Evolutionary conservation across 2,329 filamentous ascomycete species (phyloP), one percentile per base, ranked within the genome.

Genomic region (Domatiomyces catenatus): DNA sequence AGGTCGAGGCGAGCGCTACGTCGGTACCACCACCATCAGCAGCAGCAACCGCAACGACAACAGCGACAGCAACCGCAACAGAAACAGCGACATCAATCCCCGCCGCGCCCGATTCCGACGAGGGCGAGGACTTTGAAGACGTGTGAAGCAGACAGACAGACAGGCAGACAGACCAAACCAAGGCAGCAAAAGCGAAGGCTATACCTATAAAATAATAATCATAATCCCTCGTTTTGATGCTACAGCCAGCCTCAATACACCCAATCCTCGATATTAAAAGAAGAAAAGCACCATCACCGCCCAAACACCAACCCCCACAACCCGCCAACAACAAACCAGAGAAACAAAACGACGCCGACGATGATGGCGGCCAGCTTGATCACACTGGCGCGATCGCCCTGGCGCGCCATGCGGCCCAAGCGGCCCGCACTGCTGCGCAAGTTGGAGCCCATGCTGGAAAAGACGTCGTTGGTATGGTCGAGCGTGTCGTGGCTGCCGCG

Each of bases 381-480:
- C 42, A 96, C 83, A 15, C 92, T 90, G 42, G 94, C 78, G 61
- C 87, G 90, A 69, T 95, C 94, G 48, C 92, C 92, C 49, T 82
- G 80, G 48, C 83, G 82, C 45, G 92, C 92, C 88, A 96, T 96
- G 54, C 88, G 81, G 19, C 84, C 86, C 46, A 98, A 70, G 10
- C 92, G 79, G 47, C 77, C 75, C 10, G 88, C 88, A 57, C 85
- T 93, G 44, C 88, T 87, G 65, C 87, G 90, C 54, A 98, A 72
- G 56, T 82, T 83, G 12, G 83, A 82, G 36, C 79, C 77, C 77
- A 98, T 88, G 61, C 81, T 84, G 53, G 86, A 90, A 69, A 98
- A 96, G 20, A 88, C 92, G 59, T 96, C 88, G 66, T 77, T 83
- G 84, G 86, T 90, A 62, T 80, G 81, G 68, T 98, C 87, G 59